Evolutionary conservation across 1,284 basidiomycete species (phyloP), one percentile per base, ranked within the genome.

Genomic region (Naganishia cerealis): DNA sequence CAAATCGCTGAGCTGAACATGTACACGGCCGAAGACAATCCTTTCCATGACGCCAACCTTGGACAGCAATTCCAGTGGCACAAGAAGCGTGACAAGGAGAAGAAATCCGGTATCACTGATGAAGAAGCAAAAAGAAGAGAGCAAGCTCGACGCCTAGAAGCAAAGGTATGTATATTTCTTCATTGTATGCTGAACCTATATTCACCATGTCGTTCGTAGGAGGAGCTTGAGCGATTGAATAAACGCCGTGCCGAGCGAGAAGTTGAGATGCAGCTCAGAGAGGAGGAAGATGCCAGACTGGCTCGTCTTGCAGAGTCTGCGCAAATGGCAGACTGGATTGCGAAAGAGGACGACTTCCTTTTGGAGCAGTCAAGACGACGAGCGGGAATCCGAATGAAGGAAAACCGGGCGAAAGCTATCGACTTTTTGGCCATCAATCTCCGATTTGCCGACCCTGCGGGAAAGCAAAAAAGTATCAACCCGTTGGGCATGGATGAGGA

Each of bases 301-400:
- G 88, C 90, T 67, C 85, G 94, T 65, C 78, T 94, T 67, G 90
- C 92, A 57, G 96, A 99, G 81, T 92, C 92, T 33, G 92, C 89
- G 16, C 91, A 95, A 74, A 98, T 98, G 94, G 90, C 91, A 3
- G 94, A 97, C 69, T 99, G 96, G 96, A 85, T 97, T 70, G 87
- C 91, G 36, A 96, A 95, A 80, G 96, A 99, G 76, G 95, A 93
- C 67, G 92, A 94, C 72, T 99, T 99, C 80, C 91, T 96, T 78
- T 86, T 99, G 50, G 92, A 97, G 73, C 96, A 99, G 81, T 91
- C 95, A 73, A 86, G 92, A 68, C 85, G 86, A 69, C 85, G 96
- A 71, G 96, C 96, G 21, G 88, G 90, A 61, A 99, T 99, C 76
- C 86, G 96, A 61, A 88, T 98, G 75, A 89, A 91, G 75, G 95